Conservation (phyloP, 2,329 filamentous ascomycete species). For the Penicillium occitanis region DNA sequence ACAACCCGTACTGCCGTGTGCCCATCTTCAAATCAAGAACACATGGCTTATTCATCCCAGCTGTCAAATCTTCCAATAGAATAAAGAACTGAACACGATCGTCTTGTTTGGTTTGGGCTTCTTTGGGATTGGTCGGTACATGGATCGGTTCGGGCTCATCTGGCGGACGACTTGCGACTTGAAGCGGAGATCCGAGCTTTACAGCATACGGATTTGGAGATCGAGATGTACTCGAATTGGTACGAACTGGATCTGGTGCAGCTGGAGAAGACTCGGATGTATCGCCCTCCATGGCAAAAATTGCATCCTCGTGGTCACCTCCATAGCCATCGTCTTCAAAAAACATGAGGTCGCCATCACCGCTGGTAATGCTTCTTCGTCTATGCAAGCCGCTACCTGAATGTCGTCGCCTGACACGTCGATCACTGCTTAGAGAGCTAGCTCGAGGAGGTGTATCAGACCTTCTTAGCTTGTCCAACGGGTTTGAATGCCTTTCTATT, state of each 20-base stretch:
- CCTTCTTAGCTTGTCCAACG: constrained; percentile 36
- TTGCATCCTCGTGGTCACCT: constrained; percentile 70
- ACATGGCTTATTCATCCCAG: constrained; percentile 93
- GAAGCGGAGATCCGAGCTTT: constrained; percentile 11
- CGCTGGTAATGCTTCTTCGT: constrained; percentile 70
- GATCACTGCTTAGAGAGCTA: constrained; percentile 33
- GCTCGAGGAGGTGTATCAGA: constrained; percentile 48
- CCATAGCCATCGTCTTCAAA: constrained; percentile 86
- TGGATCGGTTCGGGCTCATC: constrained; percentile 29
- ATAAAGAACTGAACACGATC: constrained; percentile 86
- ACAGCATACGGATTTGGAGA: constrained; percentile 1
- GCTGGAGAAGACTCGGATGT: constrained; percentile 17
- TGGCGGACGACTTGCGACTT: constrained; percentile 8
- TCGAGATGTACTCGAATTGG: background rate
- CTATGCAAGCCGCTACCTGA: constrained; percentile 82
- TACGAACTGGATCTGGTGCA: background rate
- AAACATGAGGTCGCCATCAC: constrained; percentile 78
- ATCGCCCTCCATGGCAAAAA: constrained; percentile 67
- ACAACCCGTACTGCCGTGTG: constrained; percentile 91
- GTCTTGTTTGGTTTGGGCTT: constrained; percentile 58
- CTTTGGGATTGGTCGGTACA: constrained; percentile 70
- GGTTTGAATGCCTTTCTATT: constrained; percentile 35
- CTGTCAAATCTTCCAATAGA: constrained; percentile 88
- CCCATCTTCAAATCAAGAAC: constrained; percentile 99
- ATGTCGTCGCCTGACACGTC: constrained; percentile 64